Evolutionary conservation across 345 rosid species (phyloP), one percentile per base, ranked within the genome.

Genomic region (Lumnitzera racemosa): DNA sequence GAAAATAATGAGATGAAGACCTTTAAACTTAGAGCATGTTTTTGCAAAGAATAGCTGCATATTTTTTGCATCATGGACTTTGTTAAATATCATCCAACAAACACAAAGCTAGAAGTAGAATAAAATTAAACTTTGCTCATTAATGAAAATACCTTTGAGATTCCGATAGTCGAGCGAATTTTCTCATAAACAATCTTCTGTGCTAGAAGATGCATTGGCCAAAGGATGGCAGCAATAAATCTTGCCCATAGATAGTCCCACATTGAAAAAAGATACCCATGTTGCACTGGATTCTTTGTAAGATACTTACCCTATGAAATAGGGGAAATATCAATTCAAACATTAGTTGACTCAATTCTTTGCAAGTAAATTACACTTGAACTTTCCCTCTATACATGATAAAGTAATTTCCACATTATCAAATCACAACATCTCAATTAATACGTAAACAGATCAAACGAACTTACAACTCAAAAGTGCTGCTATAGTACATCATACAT

Each of bases 161-260:
- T 87, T 62, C 96, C 99, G 63, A 90, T 74, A 61, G 97, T 80
- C 15, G 88, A 86, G 53, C 63, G 85, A 53, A 94, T 89, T 75
- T 88, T 90, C 24, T 60, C 58, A 65, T 94, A 78, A 12, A 90
- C 76, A 59, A 94, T 80, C 73, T 61, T 84, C 69, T 76, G 77
- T 29, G 96, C 97, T 74, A 94, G 61, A 78, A 77, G 50, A 74
- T 94, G 97, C 65, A 90, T 17, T 24, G 97, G 99, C 76, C 80
- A 81, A 59, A 94, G 57, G 7, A 84, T 51, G 58, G 84, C 76
- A 36, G 95, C 81, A 46, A 83, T n/a, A 15, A 83, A 53, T 80
- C 91, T 81, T 47, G 97, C 90, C 82, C 80, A 71, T 68, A 87
- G 52, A 71, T 72, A 82, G 49, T 88, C 96, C 67, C 87, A 51